Percentiles rank a stretch among this genome's conserved stretches.
Evolutionary conservation across 345 rosid species (phyloP).

Genomic region (Pistacia integerrima): DNA sequence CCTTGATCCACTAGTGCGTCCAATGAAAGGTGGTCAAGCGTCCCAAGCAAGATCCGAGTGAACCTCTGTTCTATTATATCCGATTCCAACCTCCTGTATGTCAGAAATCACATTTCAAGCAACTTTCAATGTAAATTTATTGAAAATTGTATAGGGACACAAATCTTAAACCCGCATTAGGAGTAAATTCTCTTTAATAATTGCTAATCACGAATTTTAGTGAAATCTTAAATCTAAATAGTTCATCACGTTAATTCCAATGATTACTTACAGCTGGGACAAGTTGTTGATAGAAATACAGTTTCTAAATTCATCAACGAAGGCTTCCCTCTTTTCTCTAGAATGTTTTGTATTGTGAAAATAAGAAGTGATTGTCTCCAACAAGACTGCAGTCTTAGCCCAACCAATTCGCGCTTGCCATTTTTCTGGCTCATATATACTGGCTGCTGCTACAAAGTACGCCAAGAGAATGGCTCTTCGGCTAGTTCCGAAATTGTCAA

Average conservation of each 20-base stretch:
- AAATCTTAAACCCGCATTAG: too few relatives aligned
- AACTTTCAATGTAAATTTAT: too few relatives aligned
- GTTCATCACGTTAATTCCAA: too few relatives aligned
- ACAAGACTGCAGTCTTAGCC: slow-evolving; percentile 66
- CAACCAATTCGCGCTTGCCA: slow-evolving; percentile 73
- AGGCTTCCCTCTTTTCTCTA: slow-evolving; percentile 36
- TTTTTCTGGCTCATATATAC: slow-evolving; percentile 70
- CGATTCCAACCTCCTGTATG: slow-evolving; percentile 36
- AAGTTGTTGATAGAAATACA: slow-evolving; percentile 8
- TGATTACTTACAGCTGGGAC: too few relatives aligned
- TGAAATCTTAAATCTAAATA: too few relatives aligned
- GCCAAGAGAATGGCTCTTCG: slow-evolving; percentile 46
- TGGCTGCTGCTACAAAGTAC: slow-evolving; percentile 77
- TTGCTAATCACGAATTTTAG: too few relatives aligned
- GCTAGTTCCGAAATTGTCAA: slow-evolving; percentile 51
- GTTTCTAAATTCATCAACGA: slow-evolving; percentile 46
- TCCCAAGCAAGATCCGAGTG: slow-evolving; percentile 41
- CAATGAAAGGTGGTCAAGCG: slow-evolving; percentile 61
- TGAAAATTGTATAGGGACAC: too few relatives aligned
- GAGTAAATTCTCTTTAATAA: too few relatives aligned
- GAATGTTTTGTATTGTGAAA: slow-evolving; percentile 27
- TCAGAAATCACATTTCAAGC: background rate
- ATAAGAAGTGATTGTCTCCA: slow-evolving; percentile 43
- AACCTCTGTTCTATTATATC: slow-evolving; percentile 41
- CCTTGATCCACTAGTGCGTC: slow-evolving; percentile 60